Base-by-base conservation (phyloP, 345 rosid species). In the Syzygium aromaticum region DNA sequence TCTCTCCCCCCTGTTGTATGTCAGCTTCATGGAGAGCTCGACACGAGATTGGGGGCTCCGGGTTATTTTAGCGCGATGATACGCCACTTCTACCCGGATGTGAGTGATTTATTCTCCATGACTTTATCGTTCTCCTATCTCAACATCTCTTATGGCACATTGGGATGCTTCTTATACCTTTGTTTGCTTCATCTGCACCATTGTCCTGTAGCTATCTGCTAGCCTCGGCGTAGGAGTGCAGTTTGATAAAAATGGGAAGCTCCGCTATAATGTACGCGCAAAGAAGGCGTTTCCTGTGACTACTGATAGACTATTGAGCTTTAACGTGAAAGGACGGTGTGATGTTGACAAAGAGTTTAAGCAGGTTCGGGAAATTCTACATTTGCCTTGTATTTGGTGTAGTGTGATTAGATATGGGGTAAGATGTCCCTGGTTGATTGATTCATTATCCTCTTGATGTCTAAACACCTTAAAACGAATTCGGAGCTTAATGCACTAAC, bases 21-120 rank as follows among this genome's bases (percentile, higher is more conserved):
- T 77, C 90, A 96, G 99, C 92, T 96, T 89, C 96, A 92, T 90
- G 98, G 98, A 88, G 99, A 95, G 91, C 93, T 96, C 30, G 99
- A 98, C 90, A 95, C 99, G 19, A 95, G 90, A 92, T 57, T 88
- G 85, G 98, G 99, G 21, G 87, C 91, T 21, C 99, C 99, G 3
- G 91, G 88, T 87, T 91, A 90, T 90, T 88, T 92, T 59, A 88
- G 94, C 78, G 98, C 95, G 7, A 89, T 95, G 96, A 91, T 98
- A 85, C 88, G 99, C 59, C 96, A 93, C 87, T 91, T 91, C 78
- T 92, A 93, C 77, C 95, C 95, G 1, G 94, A 96, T 88, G 99
- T 96, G 89, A 86, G 92, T 87, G 83, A 87, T 85, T 86, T 19
- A 10, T 49, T 57, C 84, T 13, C 1, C 0, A 12, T 30, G 38